Evolutionary conservation across 371 early-diverging fungal species (phyloP).

Genomic region (Smittium culicis): DNA sequence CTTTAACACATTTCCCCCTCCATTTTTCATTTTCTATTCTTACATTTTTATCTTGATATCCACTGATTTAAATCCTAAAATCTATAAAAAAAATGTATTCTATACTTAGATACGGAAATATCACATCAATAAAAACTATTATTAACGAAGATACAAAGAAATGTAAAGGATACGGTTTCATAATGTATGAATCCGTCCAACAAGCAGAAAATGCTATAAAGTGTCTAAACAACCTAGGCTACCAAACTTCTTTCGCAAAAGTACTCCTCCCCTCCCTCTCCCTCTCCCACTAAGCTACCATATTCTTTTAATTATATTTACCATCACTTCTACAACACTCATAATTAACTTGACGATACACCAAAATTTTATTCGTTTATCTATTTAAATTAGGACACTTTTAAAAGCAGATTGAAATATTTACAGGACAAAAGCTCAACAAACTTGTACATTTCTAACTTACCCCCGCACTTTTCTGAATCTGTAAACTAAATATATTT

Average conservation of each 20-base stretch:
- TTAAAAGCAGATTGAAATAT: constrained; percentile 56
- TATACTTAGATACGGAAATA: constrained; percentile 49
- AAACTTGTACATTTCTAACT: constrained; percentile 70
- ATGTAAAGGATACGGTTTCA: constrained; percentile 87
- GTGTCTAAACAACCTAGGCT: constrained; percentile 48
- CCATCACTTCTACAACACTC: no score
- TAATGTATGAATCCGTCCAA: constrained; percentile 62
- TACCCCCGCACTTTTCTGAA: constrained; percentile 59
- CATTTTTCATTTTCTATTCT: no score
- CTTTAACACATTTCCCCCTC: no score
- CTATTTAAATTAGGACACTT: constrained; percentile 42
- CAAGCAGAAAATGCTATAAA: constrained; percentile 54
- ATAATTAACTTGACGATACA: no score
- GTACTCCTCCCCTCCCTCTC: constrained; percentile 19
- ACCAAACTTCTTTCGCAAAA: constrained; percentile 60
- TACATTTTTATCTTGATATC: no score
- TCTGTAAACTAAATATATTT: constrained; percentile 31
- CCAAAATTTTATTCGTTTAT: background rate
- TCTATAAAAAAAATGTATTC: no score
- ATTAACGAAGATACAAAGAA: constrained; percentile 59
- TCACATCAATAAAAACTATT: constrained; percentile 72
- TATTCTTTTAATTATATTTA: no score
- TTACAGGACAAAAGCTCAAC: constrained; percentile 62
- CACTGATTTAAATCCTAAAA: no score
- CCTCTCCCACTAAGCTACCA: no score